Base-by-base conservation (phyloP, 768 basidiomycete species). In the Suillus cothurnatus region DNA sequence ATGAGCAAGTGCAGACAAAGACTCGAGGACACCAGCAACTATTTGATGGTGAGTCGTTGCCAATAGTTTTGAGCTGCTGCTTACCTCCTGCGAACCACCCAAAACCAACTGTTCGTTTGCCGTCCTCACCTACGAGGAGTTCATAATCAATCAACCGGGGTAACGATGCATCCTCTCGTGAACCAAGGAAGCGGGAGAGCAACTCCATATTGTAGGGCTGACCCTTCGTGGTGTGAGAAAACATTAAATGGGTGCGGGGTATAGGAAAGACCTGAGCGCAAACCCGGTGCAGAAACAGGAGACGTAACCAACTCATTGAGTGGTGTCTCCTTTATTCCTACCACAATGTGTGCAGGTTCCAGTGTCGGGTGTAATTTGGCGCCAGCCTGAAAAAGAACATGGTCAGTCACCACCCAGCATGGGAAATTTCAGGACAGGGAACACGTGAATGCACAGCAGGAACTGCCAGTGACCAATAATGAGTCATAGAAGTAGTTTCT, bases 71-170 rank as follows among this genome's bases (percentile, higher is more conserved):
- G 64, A 56, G 43, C 11, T 57, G 1, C 36, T 31, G 70, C 86
- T 60, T 65, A 93, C 93, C 91, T 76, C 95, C 95, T 0, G 95
- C 95, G 70, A 90, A 94, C 88, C 89, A 95, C 1, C 95, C 95
- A 78, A 97, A 97, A 0, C 90, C 94, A 21, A 95, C 93, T 0
- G 90, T 91, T 26, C 95, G 81, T 74, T 91, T 91, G 4, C 89
- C 91, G 31, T 80, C 78, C 6, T 73, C 66, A 28, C 78, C 84
- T 2, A 86, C 90, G 31, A 97, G 77, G 3, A 95, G 84, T 71
- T 97, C 95, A 70, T 93, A 95, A 75, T 97, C 95, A 61, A 97
- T 83, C 17, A 97, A 76, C 3, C 84, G 80, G 1, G 88, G 85
- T 6, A 67, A 49, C 41, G 66, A 60, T 7, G 60, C 60, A 2